Conservation (phyloP, 2,329 filamentous ascomycete species). For the Colletotrichum kahawae region DNA sequence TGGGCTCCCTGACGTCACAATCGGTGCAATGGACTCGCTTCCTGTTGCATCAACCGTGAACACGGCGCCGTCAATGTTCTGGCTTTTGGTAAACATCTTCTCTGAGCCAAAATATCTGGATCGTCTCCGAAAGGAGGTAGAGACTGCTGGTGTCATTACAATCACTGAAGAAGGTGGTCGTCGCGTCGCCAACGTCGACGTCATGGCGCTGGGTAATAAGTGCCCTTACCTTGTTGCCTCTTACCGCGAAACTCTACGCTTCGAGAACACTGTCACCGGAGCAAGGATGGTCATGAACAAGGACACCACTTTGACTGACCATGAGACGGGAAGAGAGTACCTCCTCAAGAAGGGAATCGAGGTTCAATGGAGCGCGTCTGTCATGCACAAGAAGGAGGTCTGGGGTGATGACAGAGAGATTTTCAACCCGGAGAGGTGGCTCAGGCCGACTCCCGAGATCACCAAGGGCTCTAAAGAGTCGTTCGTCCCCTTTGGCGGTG, state of each 20-base stretch:
- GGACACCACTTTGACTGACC: constrained; percentile 39
- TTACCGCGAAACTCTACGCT: constrained; percentile 49
- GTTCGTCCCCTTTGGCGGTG: constrained; percentile 36
- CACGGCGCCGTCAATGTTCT: constrained; percentile 41
- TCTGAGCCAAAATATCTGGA: constrained; percentile 27
- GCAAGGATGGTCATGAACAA: constrained; percentile 41
- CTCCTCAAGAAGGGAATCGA: constrained; percentile 30
- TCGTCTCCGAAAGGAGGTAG: constrained; percentile 35
- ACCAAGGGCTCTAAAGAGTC: constrained; percentile 28
- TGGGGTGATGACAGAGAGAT: constrained; percentile 30
- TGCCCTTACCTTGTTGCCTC: constrained; percentile 46
- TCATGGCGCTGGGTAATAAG: constrained; percentile 36
- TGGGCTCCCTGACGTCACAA: constrained; percentile 30
- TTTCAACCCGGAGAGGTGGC: constrained; percentile 31
- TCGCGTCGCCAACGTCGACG: constrained; percentile 33
- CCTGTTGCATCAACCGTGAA: constrained; percentile 36
- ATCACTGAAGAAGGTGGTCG: background rate
- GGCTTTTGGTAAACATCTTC: constrained; percentile 37
- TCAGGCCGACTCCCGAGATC: constrained; percentile 8
- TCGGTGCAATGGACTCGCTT: constrained; percentile 35
- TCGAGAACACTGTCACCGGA: constrained; percentile 40
- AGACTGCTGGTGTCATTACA: constrained; percentile 18
- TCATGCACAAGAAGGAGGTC: constrained; percentile 26
- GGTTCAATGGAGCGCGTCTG: constrained; percentile 30
- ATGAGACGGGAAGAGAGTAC: constrained; percentile 26